Percentiles rank a stretch among this genome's conserved stretches.
These are phyloP conservation scores for Bruguiera sexangula DNA, from an alignment of 345 rosid genomes.

Conservation along the genomic window DNA sequence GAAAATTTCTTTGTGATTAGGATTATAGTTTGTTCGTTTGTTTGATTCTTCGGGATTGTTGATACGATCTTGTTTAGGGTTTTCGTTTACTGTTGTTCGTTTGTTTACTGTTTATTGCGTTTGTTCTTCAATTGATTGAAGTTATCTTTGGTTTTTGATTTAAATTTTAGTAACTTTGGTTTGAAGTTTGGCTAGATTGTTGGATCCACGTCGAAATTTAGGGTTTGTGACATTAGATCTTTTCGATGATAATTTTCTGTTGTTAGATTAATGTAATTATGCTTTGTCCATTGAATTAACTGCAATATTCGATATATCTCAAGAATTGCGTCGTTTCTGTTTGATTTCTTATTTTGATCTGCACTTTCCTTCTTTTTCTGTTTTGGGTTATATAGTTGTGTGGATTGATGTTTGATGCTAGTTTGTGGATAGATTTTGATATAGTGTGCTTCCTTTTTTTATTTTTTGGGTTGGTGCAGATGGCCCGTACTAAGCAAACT, in stretches of 20 bases:
- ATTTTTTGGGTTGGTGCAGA: slow-evolving; percentile 17
- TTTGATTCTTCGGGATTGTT: neutral
- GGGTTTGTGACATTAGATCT: neutral
- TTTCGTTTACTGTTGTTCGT: no score
- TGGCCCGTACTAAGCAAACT: slow-evolving; percentile 96
- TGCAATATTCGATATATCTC: neutral
- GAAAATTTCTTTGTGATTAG: neutral
- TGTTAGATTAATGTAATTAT: no score
- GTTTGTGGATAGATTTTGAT: neutral
- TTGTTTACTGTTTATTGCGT: no score
- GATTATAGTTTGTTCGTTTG: neutral
- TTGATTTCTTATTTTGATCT: no score
- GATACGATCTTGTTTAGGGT: neutral
- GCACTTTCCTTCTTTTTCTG: no score
- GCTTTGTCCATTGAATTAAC: neutral
- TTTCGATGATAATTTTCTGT: neutral
- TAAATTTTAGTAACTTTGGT: neutral
- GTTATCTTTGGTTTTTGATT: neutral
- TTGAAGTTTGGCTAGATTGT: neutral
- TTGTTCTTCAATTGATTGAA: neutral
- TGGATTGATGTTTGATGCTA: no score
- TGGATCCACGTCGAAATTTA: neutral
- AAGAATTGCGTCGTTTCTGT: no score
- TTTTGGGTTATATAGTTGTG: no score
- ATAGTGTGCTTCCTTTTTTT: neutral